Conservation (phyloP, 1,139 yeast species). For the Blastobotrys malaysiensis region DNA sequence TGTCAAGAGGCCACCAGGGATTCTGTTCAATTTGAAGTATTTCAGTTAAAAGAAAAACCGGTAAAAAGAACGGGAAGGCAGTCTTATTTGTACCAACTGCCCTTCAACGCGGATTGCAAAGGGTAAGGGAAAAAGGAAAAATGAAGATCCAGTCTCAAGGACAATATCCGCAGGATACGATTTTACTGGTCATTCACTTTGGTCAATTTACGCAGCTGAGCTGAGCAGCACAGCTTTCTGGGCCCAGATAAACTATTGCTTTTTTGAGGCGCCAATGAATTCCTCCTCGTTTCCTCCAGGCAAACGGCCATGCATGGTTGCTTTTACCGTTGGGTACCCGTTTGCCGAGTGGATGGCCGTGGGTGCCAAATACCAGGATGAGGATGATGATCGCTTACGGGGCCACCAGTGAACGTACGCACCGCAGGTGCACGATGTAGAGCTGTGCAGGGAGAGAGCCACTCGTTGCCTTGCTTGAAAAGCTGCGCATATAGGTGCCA, state of each 20-base stretch:
- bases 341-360: background rate
- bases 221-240: background rate
- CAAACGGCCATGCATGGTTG: background rate
- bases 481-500: too few relatives aligned
- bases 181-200: background rate
- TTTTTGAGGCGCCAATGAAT: background rate
- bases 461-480: too few relatives aligned
- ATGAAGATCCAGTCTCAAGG: background rate
- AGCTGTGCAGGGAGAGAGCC: too few relatives aligned
- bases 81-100: too few relatives aligned
- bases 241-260: too few relatives aligned
- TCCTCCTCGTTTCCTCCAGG: background rate
- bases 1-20: too few relatives aligned
- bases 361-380: background rate
- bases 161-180: background rate
- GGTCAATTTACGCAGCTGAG: background rate
- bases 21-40: too few relatives aligned
- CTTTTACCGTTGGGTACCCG: background rate
- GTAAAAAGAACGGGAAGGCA: too few relatives aligned
- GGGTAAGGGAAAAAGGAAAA: background rate
- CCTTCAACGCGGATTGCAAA: background rate
- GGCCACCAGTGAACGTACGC: background rate
- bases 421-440: too few relatives aligned
- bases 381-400: background rate
- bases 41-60: too few relatives aligned